Evolutionary conservation across 1,139 yeast species (phyloP), one percentile per base, ranked within the genome.

Genomic region (Suhomyces taliae): DNA sequence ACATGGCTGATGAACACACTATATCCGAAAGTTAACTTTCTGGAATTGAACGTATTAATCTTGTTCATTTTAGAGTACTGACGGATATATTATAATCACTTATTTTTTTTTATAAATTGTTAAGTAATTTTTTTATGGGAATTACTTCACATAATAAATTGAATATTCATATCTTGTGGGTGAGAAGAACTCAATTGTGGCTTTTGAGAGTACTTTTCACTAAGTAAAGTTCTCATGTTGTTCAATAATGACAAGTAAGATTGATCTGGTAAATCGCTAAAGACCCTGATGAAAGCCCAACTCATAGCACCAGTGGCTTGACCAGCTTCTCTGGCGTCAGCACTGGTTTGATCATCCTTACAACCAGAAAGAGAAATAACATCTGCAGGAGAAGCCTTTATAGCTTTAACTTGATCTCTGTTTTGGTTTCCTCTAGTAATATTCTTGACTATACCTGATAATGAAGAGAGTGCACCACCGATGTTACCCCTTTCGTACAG

Each of bases 221-320:
- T 66, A 72, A 91, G 76, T 45, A 85, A 81, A 26, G 74, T 66
- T 64, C 98, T 79, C 85, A 90, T 86, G 56, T 85, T 84, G 66
- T 90, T 90, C 65, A 91, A 75, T 57, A 91, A 74, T 11, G 91
- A 80, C 57, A 90, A 65, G 63, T 87, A 91, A 31, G 87, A 76
- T 70, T 90, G 97, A 57, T 82, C 78, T 6, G 91, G 88, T 60
- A 81, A 79, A 48, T 76, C 75, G 34, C 75, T 64, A 73, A 91
- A 71, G 26, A 87, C 95, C 52, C 79, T 77, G 50, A 90, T 81
- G 61, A 91, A 90, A 1, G 97, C 87, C 77, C 86, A 90, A 43
- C 96, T 87, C 96, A 91, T 89, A 24, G 98, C 98, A 49, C 98
- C 98, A 0, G 96, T 90, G 38, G 87, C 83, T 38, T 69, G 70